Percentiles rank a stretch among this genome's conserved stretches.
Conservation (phyloP, 164 flowering plant genomes). For the grape (Vitis vinifera) region DNA sequence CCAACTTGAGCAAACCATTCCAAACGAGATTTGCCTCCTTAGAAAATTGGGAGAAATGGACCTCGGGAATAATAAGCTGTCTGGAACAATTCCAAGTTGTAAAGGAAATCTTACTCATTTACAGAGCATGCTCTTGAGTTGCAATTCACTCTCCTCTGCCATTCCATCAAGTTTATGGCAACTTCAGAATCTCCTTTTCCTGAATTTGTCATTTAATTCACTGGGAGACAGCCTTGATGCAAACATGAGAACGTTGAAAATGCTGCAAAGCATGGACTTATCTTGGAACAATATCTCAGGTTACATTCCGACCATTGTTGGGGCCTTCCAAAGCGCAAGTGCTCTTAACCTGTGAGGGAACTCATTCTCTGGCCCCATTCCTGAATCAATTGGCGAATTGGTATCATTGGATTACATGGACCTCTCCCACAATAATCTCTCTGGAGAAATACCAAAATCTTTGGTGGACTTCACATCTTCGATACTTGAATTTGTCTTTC, state of each 20-base stretch:
- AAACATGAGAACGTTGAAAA: conserved; percentile 12
- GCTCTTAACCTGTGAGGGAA: background rate
- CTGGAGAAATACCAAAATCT: conserved; percentile 9
- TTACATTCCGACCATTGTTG: background rate
- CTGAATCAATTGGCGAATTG: conserved; percentile 1
- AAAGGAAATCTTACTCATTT: conserved; percentile 20
- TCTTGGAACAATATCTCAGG: conserved; percentile 13
- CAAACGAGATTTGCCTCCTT: conserved; percentile 14
- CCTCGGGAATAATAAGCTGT: conserved; percentile 13
- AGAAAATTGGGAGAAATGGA: conserved; percentile 3
- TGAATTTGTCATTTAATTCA: conserved; percentile 21
- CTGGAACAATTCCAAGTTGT: conserved; percentile 18
- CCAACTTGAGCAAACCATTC: conserved; percentile 17
- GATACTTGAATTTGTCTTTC: conserved; percentile 10
- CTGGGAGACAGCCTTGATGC: conserved; percentile 12
- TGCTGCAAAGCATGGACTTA: background rate
- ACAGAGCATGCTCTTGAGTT: background rate
- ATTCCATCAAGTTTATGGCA: conserved; percentile 16
- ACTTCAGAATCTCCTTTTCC: conserved; percentile 1
- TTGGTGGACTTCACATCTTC: conserved; percentile 2
- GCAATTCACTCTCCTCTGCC: conserved; percentile 15
- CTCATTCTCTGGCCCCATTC: conserved; percentile 4
- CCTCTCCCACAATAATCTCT: conserved; percentile 7
- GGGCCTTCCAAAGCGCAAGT: background rate
- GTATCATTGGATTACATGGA: conserved; percentile 1